Evolutionary conservation across 164 flowering plant genomes (phyloP).

Genomic region (Warburgia ugandensis): DNA sequence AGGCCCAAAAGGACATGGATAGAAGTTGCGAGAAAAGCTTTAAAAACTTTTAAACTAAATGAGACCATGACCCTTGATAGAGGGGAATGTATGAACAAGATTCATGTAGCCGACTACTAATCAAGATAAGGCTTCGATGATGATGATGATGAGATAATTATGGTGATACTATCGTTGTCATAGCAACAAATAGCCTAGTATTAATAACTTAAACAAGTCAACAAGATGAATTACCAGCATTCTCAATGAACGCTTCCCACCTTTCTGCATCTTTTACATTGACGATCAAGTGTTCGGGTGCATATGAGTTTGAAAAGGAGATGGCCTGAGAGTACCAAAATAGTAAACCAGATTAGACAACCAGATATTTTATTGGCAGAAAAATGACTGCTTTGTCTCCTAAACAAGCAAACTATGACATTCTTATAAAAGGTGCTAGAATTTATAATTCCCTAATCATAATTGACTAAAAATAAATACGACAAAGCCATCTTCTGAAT

Average conservation of each 20-base stretch:
- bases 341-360: background rate
- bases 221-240: slow-evolving; percentile 59
- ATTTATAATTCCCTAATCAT: too few species aligned
- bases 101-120: too few species aligned
- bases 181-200: background rate
- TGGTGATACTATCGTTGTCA: too few species aligned
- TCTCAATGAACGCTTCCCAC: slow-evolving; percentile 84
- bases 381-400: background rate
- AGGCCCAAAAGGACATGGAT: too few species aligned
- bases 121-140: too few species aligned
- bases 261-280: slow-evolving; percentile 91
- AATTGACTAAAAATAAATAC: too few species aligned
- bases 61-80: too few species aligned
- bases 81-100: background rate
- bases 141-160: too few species aligned
- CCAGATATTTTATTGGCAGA: background rate
- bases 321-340: slow-evolving; percentile 50
- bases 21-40: too few species aligned
- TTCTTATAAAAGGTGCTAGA: too few species aligned
- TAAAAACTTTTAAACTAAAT: too few species aligned
- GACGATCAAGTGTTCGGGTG: slow-evolving; percentile 90
- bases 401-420: background rate
- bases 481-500: too few species aligned
- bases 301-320: slow-evolving; percentile 87
- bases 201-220: background rate